Evolutionary conservation across 2,329 filamentous ascomycete species (phyloP).

Genomic region (Alternaria alternata): DNA sequence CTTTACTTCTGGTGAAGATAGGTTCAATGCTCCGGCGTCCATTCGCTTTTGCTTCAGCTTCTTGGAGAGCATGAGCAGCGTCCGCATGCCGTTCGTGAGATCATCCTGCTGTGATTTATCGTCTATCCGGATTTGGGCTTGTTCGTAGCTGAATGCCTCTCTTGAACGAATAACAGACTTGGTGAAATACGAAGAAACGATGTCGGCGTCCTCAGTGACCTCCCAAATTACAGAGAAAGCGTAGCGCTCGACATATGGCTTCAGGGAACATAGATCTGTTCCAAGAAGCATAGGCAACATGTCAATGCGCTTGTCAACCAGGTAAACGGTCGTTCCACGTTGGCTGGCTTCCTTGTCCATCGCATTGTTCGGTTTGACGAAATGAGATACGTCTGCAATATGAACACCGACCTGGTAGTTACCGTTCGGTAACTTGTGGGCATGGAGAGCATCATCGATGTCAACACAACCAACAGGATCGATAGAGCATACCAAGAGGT

Average conservation of each 20-base stretch:
- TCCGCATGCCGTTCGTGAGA: slow-evolving; percentile 87
- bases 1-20: slow-evolving; percentile 97
- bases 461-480: slow-evolving; percentile 96
- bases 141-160: slow-evolving; percentile 97
- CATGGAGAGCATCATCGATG: slow-evolving; percentile 96
- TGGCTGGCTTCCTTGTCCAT: slow-evolving; percentile 97
- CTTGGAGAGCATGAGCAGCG: slow-evolving; percentile 85
- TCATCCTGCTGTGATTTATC: slow-evolving; percentile 87
- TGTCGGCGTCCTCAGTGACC: slow-evolving; percentile 81
- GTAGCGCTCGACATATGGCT: slow-evolving; percentile 90
- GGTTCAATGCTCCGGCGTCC: slow-evolving; percentile 88
- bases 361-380: slow-evolving; percentile 94
- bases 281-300: slow-evolving; percentile 98
- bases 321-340: slow-evolving; percentile 93
- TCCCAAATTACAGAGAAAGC: slow-evolving; percentile 73
- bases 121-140: slow-evolving; percentile 93
- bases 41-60: slow-evolving; percentile 94
- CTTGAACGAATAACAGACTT: slow-evolving; percentile 98
- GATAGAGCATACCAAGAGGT: slow-evolving; percentile 93
- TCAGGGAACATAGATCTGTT: slow-evolving; percentile 94
- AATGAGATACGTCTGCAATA: slow-evolving; percentile 99
- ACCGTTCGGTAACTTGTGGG: slow-evolving; percentile 82
- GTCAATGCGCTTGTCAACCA: slow-evolving; percentile 99
- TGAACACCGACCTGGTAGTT: slow-evolving; percentile 97
- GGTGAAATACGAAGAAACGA: slow-evolving; percentile 86